phyloP scores from a whole-genome alignment of 176 grass and related monocot species.

The Phoenix roebelenii region DNA sequence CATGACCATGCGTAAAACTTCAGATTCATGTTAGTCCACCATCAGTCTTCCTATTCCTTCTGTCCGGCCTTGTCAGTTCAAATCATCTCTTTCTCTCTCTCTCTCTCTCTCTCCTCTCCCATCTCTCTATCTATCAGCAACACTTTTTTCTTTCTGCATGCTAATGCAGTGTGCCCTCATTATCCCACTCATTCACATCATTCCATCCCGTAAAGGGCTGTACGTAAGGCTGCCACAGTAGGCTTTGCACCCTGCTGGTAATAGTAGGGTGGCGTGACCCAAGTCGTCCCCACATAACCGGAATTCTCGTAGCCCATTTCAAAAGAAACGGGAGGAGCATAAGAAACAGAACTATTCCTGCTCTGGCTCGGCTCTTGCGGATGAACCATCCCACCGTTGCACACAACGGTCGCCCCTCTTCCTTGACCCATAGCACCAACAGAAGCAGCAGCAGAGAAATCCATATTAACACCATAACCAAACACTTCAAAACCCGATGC shows the following conservation, averaged over 20 bases:
- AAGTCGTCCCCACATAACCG: conserved; percentile 41
- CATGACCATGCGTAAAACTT: conserved; percentile 54
- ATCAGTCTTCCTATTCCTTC: conserved; percentile 34
- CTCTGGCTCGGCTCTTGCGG: conserved; percentile 21
- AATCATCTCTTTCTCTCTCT: conserved; percentile 17
- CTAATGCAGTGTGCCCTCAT: background rate
- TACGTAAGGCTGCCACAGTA: conserved; percentile 52
- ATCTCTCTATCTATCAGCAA: background rate
- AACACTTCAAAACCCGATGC: conserved; percentile 47
- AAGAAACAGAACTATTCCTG: conserved; percentile 38
- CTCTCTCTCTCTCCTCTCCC: background rate
- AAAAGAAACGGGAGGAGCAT: conserved; percentile 38
- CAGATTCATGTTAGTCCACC: conserved; percentile 71
- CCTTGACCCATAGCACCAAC: conserved; percentile 21
- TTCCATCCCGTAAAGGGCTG: conserved; percentile 78
- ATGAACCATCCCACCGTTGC: conserved; percentile 19
- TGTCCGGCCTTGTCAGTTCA: conserved; percentile 33
- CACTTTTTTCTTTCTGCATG: background rate
- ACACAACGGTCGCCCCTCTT: conserved; percentile 22
- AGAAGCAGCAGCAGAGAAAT: conserved; percentile 56
- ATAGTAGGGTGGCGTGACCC: conserved; percentile 25
- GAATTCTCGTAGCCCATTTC: conserved; percentile 45
- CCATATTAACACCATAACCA: conserved; percentile 64
- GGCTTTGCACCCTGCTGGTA: conserved; percentile 30
- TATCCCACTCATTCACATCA: conserved; percentile 26